These are phyloP conservation scores for Dalbergia oliveri DNA, from an alignment of 306 rosid species.

Conservation along the genomic window DNA sequence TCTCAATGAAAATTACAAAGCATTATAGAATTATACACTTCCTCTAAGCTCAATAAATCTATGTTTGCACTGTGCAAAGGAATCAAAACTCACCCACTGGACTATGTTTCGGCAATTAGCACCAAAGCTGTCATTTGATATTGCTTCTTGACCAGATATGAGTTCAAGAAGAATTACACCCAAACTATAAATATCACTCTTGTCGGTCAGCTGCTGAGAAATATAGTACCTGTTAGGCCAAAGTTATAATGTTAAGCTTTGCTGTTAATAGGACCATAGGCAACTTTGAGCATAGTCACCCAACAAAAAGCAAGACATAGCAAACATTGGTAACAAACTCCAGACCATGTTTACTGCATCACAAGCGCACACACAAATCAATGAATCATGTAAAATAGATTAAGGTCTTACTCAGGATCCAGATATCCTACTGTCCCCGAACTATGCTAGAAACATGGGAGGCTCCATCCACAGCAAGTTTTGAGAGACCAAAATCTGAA, in stretches of 20 bases:
- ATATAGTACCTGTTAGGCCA: slow-evolving; percentile 78
- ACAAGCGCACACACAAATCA: slow-evolving; percentile 8
- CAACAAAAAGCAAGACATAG: background rate
- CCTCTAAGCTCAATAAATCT: too few relatives aligned
- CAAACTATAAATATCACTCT: slow-evolving; percentile 95
- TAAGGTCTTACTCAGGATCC: slow-evolving; percentile 93
- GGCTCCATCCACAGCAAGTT: slow-evolving; percentile 90
- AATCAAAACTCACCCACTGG: slow-evolving; percentile 85
- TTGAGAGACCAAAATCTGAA: slow-evolving; percentile 97
- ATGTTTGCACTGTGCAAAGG: slow-evolving; percentile 16
- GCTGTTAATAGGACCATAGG: background rate
- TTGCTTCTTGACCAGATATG: slow-evolving; percentile 98
- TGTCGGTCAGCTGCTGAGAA: slow-evolving; percentile 97
- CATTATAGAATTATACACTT: too few relatives aligned
- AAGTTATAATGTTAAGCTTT: background rate
- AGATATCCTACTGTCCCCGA: slow-evolving; percentile 95
- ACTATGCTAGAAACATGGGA: slow-evolving; percentile 97
- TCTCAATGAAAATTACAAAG: slow-evolving; percentile 6
- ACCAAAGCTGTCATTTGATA: slow-evolving; percentile 91
- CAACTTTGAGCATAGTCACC: background rate
- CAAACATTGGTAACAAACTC: background rate
- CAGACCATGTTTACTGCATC: slow-evolving; percentile 10
- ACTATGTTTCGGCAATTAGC: slow-evolving; percentile 93
- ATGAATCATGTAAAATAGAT: slow-evolving; percentile 14
- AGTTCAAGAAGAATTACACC: slow-evolving; percentile 98